A percentile compares a stretch with the other conserved stretches of the same genome.
Conservation (phyloP, 306 rosid species). For the Castanea crenata region DNA sequence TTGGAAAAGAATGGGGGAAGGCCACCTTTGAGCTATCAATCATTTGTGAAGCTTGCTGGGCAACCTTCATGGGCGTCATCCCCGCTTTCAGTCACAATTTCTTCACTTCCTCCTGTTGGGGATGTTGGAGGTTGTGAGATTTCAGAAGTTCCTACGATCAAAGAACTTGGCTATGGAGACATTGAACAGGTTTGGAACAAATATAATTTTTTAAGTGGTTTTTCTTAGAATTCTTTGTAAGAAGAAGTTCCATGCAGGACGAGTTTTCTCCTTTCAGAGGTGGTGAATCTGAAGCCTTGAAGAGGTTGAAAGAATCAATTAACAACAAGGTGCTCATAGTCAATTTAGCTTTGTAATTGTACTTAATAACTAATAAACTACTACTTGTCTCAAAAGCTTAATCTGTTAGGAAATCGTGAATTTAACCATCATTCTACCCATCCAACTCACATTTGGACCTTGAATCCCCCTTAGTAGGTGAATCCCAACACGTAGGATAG, state of each 20-base stretch:
- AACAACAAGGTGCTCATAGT: conserved; percentile 50
- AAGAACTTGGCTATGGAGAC: conserved; percentile 78
- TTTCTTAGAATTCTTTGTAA: conserved; percentile 11
- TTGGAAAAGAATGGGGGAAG: conserved; percentile 83
- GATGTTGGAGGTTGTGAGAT: conserved; percentile 44
- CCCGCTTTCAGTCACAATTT: conserved; percentile 39
- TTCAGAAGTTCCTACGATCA: conserved; percentile 64
- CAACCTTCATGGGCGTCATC: conserved; percentile 45
- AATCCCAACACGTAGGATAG: too few species aligned
- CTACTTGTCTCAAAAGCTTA: too few species aligned
- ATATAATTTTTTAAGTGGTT: background rate
- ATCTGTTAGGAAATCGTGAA: too few species aligned
- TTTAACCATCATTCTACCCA: too few species aligned
- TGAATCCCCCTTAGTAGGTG: too few species aligned
- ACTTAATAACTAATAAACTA: too few species aligned
- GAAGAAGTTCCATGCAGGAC: conserved; percentile 52
- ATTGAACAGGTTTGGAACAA: conserved; percentile 46
- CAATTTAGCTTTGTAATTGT: background rate
- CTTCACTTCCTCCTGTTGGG: conserved; percentile 76
- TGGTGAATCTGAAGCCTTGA: conserved; percentile 90
- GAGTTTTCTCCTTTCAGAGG: conserved; percentile 81
- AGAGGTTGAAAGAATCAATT: conserved; percentile 64
- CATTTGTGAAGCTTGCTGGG: conserved; percentile 85
- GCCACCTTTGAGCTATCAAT: conserved; percentile 84
- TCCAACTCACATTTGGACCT: too few species aligned